Evolutionary conservation across 2,329 filamentous ascomycete genomes (phyloP), one percentile per base, ranked within the genome.

Genomic region (Leptographium flavum): DNA sequence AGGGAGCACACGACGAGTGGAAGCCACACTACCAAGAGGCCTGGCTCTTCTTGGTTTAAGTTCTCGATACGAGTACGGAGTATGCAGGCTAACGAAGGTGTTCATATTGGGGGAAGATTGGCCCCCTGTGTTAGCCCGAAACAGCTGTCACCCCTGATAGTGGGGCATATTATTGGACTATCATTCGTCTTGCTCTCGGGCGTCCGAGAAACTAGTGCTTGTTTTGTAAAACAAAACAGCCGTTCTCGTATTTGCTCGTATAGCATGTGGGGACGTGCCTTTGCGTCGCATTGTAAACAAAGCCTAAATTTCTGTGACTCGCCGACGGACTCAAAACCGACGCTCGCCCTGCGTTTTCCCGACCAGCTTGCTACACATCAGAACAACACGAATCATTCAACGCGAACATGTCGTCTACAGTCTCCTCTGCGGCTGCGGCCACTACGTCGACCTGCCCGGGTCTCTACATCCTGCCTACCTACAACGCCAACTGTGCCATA

Each of bases 401-500:
- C 27, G 39, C 22, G 15, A 38, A 14, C 42, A 39, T 39, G 35
- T 25, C 35, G 13, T 43, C 41, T 22, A 45, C 42, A 17, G 22
- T 38, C 9, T 39, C 36, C 30, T 39, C 36, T 22, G 43, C 43
- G 9, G 37, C 37, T 5, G 36, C 43, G 21, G 28, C 37, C 19
- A 23, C 36, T 15, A 35, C 43, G 14, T 19, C 35, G 21, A 27
- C 14, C 40, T 45, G 25, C 30, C 14, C 19, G 22, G 31, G 32
- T 28, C 43, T 45, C n/a, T 45, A 45, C 30, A 28, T 25, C n/a
- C 27, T 37, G 27, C 43, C 43, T 9, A 40, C 27, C 21, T 37
- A 35, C 30, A 37, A 45, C 28, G 43, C 43, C 43, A 45, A 45
- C 37, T 45, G 43, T 32, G 43, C 43, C 22, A 45, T 45, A 5